A percentile compares a stretch with the other conserved stretches of the same genome.
phyloP scores from a whole-genome alignment of 208 protist species.

The Acanthamoeba culbertsoni region DNA sequence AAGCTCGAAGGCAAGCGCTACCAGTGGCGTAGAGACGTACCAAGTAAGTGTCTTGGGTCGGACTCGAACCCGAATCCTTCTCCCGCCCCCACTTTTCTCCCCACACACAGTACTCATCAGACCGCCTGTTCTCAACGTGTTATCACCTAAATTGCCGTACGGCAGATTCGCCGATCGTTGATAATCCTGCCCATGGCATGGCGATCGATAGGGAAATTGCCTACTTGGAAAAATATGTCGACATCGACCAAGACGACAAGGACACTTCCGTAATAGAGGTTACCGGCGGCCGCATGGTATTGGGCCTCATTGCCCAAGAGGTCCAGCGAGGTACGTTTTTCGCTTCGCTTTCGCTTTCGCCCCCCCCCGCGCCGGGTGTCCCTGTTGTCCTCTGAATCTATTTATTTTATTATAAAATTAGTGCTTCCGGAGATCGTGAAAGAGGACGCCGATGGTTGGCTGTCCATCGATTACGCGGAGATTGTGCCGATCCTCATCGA shows the following conservation, averaged over 20 bases:
- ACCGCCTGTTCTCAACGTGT: too few species aligned
- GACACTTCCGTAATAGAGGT: too few species aligned
- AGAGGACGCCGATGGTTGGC: slow-evolving; percentile 26
- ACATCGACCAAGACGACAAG: too few species aligned
- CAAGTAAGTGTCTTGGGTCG: background rate
- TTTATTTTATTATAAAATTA: background rate
- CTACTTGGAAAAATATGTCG: too few species aligned
- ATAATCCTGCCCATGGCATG: too few species aligned
- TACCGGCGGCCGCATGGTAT: slow-evolving; percentile 42
- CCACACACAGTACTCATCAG: too few species aligned
- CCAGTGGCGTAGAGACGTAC: background rate
- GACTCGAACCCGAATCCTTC: background rate
- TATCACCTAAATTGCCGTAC: too few species aligned
- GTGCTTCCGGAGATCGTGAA: slow-evolving; percentile 21
- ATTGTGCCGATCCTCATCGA: slow-evolving; percentile 45
- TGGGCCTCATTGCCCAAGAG: slow-evolving; percentile 59
- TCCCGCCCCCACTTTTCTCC: background rate
- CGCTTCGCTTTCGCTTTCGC: background rate
- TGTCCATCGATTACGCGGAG: slow-evolving; percentile 25
- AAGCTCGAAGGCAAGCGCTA: slow-evolving; percentile 49
- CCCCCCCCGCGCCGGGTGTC: background rate
- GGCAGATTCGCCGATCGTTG: too few species aligned
- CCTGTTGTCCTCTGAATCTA: background rate
- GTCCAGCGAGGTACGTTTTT: slow-evolving; percentile 6
- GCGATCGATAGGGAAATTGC: too few species aligned